Percentiles rank a stretch among this genome's conserved stretches.
Conservation (phyloP, 495 filamentous ascomycete species). For the Neurospora africana region DNA sequence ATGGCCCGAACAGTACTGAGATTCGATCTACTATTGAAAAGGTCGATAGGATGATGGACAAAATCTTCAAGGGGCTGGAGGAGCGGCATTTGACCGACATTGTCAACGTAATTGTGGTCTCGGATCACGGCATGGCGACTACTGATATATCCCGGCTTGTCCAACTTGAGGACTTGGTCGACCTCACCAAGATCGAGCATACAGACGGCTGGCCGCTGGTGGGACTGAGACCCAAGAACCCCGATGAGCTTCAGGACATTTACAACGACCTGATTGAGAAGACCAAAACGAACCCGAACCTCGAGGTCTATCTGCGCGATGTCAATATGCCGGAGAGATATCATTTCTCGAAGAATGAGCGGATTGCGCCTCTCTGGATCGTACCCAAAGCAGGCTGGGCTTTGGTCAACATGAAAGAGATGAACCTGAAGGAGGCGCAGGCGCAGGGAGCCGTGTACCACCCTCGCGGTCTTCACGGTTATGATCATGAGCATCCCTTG, state of each 20-base stretch:
- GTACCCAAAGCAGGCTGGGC: constrained; percentile 86
- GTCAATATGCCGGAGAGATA: constrained; percentile 77
- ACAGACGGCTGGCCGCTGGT: constrained; percentile 92
- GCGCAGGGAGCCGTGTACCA: constrained; percentile 55
- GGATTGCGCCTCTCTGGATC: constrained; percentile 89
- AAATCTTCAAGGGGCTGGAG: constrained; percentile 65
- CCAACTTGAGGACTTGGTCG: constrained; percentile 85
- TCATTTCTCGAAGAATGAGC: constrained; percentile 73
- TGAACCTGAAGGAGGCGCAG: constrained; percentile 54
- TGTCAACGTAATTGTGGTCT: constrained; percentile 95
- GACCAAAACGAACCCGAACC: constrained; percentile 46
- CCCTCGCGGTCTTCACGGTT: constrained; percentile 76
- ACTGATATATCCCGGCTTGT: constrained; percentile 73
- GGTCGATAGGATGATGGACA: constrained; percentile 70
- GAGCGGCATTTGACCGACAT: constrained; percentile 74
- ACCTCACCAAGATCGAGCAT: constrained; percentile 61
- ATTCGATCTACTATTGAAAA: constrained; percentile 60
- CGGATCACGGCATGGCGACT: constrained; percentile 96
- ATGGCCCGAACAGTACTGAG: constrained; percentile 89
- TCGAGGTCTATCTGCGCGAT: constrained; percentile 77
- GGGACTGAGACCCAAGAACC: constrained; percentile 67
- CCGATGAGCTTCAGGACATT: constrained; percentile 46
- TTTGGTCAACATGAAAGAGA: constrained; percentile 68
- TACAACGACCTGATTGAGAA: constrained; percentile 41
- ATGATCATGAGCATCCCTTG: constrained; percentile 78